Evolutionary conservation across 306 rosid genomes (phyloP).

Genomic region (Medicago lupulina): DNA sequence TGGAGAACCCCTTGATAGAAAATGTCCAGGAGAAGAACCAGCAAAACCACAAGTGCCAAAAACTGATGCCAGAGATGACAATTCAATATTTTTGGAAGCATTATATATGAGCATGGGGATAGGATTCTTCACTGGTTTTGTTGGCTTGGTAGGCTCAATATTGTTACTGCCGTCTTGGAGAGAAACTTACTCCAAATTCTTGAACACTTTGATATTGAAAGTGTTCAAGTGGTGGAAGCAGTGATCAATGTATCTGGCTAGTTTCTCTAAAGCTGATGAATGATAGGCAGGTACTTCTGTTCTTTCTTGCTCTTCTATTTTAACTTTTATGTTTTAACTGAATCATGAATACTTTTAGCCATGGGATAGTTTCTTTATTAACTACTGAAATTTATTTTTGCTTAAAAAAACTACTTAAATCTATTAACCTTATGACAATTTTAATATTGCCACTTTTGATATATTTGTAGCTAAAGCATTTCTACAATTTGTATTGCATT

Average conservation of each 20-base stretch:
- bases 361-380: too few relatives aligned
- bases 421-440: too few relatives aligned
- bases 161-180: neutral
- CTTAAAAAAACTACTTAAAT: too few relatives aligned
- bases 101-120: constrained; percentile 30
- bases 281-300: neutral
- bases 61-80: neutral
- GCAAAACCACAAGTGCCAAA: neutral
- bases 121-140: constrained; percentile 9
- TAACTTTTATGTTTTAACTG: too few relatives aligned
- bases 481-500: too few relatives aligned
- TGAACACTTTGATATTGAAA: neutral
- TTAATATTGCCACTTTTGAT: too few relatives aligned
- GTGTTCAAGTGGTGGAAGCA: neutral
- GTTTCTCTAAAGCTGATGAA: neutral
- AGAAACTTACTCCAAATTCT: neutral
- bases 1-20: neutral
- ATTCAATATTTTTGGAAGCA: neutral
- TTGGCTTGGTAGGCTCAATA: constrained; percentile 18
- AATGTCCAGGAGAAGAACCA: neutral
- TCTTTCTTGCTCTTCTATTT: too few relatives aligned
- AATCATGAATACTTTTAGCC: too few relatives aligned
- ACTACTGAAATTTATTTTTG: too few relatives aligned
- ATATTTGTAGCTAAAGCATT: too few relatives aligned
- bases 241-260: neutral